Evolutionary conservation across 2,329 filamentous ascomycete species (phyloP).

Genomic region (Aspergillus unguis): DNA sequence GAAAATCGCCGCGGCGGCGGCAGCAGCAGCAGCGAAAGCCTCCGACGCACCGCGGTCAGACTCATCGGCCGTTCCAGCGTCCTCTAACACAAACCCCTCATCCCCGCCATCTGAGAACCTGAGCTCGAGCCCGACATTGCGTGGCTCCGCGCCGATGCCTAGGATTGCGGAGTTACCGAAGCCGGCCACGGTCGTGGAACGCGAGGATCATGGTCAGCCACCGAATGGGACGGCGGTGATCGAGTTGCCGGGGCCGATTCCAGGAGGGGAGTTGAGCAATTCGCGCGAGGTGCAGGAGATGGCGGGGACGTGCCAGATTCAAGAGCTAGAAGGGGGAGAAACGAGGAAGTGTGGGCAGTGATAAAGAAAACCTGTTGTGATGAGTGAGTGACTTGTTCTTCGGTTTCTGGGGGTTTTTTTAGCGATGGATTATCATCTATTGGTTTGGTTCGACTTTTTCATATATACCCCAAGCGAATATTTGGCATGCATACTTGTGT

Average conservation of each 20-base stretch:
- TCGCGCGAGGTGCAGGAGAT: not conserved
- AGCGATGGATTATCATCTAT: too few relatives aligned
- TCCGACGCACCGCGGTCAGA: not conserved
- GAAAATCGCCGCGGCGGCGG: not conserved
- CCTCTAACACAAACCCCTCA: not conserved
- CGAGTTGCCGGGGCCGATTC: not conserved
- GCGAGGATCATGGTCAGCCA: not conserved
- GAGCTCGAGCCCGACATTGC: not conserved
- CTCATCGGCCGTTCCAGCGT: not conserved
- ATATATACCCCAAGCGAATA: too few relatives aligned
- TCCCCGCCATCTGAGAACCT: not conserved
- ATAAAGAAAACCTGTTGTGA: not conserved
- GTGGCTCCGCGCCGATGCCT: not conserved
- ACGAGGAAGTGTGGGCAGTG: not conserved
- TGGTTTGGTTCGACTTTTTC: too few relatives aligned
- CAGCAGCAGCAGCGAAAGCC: not conserved
- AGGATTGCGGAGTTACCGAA: conserved; percentile 2
- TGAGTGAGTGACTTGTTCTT: too few relatives aligned
- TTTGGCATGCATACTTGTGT: too few relatives aligned
- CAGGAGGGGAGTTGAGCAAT: not conserved
- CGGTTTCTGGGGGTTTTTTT: too few relatives aligned
- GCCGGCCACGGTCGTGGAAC: not conserved
- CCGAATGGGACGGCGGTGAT: not conserved
- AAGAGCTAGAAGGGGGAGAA: not conserved
- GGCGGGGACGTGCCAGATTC: not conserved